These are phyloP conservation scores for Wakefieldia striispora DNA, from an alignment of 768 basidiomycete species.

Conservation along the genomic window DNA sequence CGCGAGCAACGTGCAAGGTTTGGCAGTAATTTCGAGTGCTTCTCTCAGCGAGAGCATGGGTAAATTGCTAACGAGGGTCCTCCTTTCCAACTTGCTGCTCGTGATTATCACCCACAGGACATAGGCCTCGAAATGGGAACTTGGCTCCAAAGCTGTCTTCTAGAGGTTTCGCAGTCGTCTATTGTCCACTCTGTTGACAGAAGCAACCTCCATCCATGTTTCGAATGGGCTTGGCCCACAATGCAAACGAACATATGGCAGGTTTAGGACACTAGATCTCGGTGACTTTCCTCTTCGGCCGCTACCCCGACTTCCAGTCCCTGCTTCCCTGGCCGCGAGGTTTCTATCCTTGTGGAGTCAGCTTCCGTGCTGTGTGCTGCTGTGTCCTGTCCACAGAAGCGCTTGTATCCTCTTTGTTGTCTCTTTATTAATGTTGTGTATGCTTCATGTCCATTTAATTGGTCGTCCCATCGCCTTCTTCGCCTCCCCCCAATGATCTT, in stretches of 20 bases:
- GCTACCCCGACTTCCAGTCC: constrained; percentile 20
- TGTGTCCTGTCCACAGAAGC: constrained; percentile 31
- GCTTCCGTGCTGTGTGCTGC: constrained; percentile 13
- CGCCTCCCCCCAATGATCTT: constrained; percentile 29
- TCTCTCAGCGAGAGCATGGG: constrained; percentile 18
- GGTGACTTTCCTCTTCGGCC: constrained; percentile 22
- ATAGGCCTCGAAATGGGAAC: constrained; percentile 21
- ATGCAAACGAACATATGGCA: constrained; percentile 21
- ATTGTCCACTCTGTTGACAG: constrained; percentile 21
- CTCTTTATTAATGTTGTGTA: constrained; percentile 34
- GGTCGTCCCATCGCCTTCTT: constrained; percentile 9
- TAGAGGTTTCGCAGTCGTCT: constrained; percentile 20
- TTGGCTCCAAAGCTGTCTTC: constrained; percentile 14
- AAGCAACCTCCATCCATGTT: constrained; percentile 20
- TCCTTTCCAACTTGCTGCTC: constrained; percentile 20
- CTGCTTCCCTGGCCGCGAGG: constrained; percentile 25
- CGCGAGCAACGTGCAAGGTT: constrained; percentile 29
- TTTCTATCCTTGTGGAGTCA: constrained; percentile 22
- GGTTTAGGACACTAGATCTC: constrained; percentile 24
- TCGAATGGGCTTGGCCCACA: constrained; percentile 20
- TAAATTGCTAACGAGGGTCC: constrained; percentile 21
- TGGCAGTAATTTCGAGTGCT: constrained; percentile 25
- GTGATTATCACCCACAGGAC: constrained; percentile 27
- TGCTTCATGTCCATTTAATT: constrained; percentile 30
- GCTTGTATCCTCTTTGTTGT: constrained; percentile 29